These are phyloP conservation scores for Daldinia loculata DNA, from an alignment of 495 filamentous ascomycete species.

Conservation along the genomic window DNA sequence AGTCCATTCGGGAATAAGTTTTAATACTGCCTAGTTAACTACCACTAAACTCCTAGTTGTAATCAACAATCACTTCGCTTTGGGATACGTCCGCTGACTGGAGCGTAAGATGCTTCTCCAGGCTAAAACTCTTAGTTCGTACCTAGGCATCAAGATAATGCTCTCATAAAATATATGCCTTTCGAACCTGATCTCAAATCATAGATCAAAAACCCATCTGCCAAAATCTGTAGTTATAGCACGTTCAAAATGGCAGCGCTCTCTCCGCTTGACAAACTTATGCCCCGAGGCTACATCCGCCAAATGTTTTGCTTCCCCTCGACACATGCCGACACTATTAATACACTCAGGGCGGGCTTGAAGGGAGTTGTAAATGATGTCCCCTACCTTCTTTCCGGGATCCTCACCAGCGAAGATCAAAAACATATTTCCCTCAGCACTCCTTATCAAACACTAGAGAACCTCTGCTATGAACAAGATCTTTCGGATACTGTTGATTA, in stretches of 20 bases:
- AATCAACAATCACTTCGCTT: background rate
- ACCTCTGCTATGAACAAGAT: constrained; percentile 34
- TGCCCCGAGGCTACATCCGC: constrained; percentile 44
- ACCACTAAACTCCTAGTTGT: no score
- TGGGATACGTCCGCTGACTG: background rate
- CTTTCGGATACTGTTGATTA: constrained; percentile 35
- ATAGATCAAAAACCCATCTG: background rate
- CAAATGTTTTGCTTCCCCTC: constrained; percentile 45
- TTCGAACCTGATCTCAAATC: background rate
- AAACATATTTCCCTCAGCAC: constrained; percentile 28
- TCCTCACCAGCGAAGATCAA: constrained; percentile 23
- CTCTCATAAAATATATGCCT: background rate
- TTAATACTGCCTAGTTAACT: no score
- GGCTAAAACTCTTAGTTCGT: no score
- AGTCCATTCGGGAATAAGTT: no score
- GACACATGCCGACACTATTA: constrained; percentile 10
- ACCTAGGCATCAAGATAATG: no score
- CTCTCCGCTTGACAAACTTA: constrained; percentile 40
- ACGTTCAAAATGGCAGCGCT: constrained; percentile 16
- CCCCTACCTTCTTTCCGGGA: constrained; percentile 40
- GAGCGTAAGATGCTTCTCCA: background rate
- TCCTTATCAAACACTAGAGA: constrained; percentile 30
- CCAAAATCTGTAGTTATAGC: background rate
- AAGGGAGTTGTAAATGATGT: constrained; percentile 32
- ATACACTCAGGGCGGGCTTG: constrained; percentile 30